A percentile compares a stretch with the other conserved stretches of the same genome.
Conservation (phyloP, 495 filamentous ascomycete species). For the Saxophila tyrrhenica region DNA sequence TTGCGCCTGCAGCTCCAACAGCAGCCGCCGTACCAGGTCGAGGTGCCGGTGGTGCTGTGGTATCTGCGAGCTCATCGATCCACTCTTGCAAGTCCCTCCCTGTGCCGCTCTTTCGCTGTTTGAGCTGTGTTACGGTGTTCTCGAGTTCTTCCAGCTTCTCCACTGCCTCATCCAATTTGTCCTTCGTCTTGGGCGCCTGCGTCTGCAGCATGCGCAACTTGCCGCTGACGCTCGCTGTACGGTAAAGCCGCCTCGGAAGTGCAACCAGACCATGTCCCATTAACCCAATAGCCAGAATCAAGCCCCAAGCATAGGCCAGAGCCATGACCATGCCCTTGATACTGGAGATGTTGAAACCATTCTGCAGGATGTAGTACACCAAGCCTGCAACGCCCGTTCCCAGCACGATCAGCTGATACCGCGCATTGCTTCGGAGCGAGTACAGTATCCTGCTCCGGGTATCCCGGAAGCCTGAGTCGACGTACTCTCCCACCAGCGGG, state of each 20-base stretch:
- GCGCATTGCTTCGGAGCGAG: conserved; percentile 72
- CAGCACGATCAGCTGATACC: conserved; percentile 74
- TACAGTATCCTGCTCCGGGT: conserved; percentile 68
- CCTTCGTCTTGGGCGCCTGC: conserved; percentile 70
- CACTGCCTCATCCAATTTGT: conserved; percentile 77
- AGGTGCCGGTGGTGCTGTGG: conserved; percentile 54
- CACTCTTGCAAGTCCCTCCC: conserved; percentile 76
- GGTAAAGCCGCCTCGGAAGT: conserved; percentile 69
- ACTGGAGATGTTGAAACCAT: conserved; percentile 52
- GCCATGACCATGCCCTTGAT: conserved; percentile 82
- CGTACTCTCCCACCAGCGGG: conserved; percentile 83
- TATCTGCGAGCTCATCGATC: conserved; percentile 84
- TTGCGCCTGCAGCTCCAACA: conserved; percentile 31
- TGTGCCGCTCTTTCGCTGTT: conserved; percentile 71
- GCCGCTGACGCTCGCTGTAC: conserved; percentile 60
- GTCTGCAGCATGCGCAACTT: conserved; percentile 63
- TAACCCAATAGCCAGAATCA: conserved; percentile 82
- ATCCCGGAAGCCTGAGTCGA: conserved; percentile 85
- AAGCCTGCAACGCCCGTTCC: conserved; percentile 57
- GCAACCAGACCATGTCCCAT: conserved; percentile 96
- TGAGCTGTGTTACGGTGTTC: conserved; percentile 62
- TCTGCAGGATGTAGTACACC: conserved; percentile 72
- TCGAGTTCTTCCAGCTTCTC: conserved; percentile 72
- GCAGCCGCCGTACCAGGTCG: conserved; percentile 23
- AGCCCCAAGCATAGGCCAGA: conserved; percentile 84